Base-by-base conservation (phyloP, 2,329 filamentous ascomycete species). In the Xenosphaeropsis pyriputrescens region DNA sequence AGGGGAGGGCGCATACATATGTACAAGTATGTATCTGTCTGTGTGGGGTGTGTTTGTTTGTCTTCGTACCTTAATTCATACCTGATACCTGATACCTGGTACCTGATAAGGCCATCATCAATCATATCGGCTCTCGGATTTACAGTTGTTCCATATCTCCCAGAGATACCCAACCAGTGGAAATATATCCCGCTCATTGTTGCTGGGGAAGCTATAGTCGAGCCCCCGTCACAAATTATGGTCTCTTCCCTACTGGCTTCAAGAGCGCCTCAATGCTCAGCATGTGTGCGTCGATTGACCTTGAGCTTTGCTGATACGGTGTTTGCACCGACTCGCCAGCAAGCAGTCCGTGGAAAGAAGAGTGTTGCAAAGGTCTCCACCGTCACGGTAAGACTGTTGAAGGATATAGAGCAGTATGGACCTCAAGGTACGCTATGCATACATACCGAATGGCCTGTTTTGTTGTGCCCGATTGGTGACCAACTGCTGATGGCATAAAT, bases 391-490 rank as follows among this genome's bases (percentile, higher is more conserved):
- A 61, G 65, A 47, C 57, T 75, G 39, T 53, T 66, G 29, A 59
- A 66, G 49, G 64, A 72, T 49, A 57, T 72, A 30, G 60, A 61
- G 37, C 59, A 58, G n/a, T 72, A 64, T 51, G 70, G 70, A 33
- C 53, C 53, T 40, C 57, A 57, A 54, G 65, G 65, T 63, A 48
- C 38, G 43, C 11, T 22, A 18, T 32, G 9, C 17, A 16, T 32
- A 5, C n/a, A 19, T 29, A 19, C 9, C 31, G 17, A 17, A n/a
- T 16, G 15, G 15, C 18, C 12, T 19, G 29, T 34, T 58, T 51
- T 30, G 49, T 40, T 37, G 18, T 34, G 11, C 37, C 29, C 18
- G 8, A 15, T 36, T 34, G 31, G n/a, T 34, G 14, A 22, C 29
- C 13, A 30, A 36, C 30, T 39, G 33, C 39, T 26, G 22, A 26